phyloP scores from a whole-genome alignment of 208 protist genomes.

The Trypanosoma rangeli region DNA sequence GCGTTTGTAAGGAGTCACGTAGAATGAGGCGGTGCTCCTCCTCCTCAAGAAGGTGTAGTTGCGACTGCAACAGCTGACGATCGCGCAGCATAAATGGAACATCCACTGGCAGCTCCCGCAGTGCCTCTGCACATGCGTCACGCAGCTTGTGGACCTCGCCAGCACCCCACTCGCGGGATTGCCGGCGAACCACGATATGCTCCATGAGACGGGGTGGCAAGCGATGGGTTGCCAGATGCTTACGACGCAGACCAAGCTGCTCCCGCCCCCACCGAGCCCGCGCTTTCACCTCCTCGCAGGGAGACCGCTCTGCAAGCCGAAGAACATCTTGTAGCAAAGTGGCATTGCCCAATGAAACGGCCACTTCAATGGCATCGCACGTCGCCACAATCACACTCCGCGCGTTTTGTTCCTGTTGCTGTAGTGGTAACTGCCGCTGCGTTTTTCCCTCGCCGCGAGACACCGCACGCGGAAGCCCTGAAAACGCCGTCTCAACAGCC shows the following conservation, averaged over 20 bases:
- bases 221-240: constrained; percentile 3
- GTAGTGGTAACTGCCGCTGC: neutral
- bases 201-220: constrained; percentile 4
- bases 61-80: constrained; percentile 21
- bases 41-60: constrained; percentile 19
- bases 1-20: constrained; percentile 11
- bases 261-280: constrained; percentile 6
- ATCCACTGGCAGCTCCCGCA: constrained; percentile 8
- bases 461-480: too few relatives aligned
- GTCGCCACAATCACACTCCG: neutral
- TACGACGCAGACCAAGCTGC: neutral
- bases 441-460: neutral
- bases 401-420: neutral
- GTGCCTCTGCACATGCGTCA: constrained; percentile 3
- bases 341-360: constrained; percentile 3
- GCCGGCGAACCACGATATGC: constrained; percentile 10
- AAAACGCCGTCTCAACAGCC: neutral
- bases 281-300: neutral
- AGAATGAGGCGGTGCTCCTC: constrained; percentile 26
- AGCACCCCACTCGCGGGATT: constrained; percentile 13
- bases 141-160: constrained; percentile 11
- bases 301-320: neutral
- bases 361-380: constrained; percentile 15
- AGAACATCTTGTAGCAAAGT: constrained; percentile 6
- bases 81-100: constrained; percentile 6